Evolutionary conservation across 2,329 filamentous ascomycete genomes (phyloP).

Genomic region (Aspergillus hortae): DNA sequence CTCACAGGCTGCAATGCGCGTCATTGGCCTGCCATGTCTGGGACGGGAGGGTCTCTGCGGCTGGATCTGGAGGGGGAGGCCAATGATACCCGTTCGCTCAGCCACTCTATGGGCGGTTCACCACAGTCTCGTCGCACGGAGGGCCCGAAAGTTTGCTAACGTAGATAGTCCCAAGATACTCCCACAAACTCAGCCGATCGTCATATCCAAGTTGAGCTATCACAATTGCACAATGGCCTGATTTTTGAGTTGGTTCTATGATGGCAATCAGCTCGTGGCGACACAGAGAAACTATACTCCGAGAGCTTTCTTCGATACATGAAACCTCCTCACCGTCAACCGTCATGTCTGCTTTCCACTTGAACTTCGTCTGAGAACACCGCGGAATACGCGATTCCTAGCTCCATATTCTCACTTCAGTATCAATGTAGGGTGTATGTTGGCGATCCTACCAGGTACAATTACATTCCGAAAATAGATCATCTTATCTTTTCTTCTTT

Average conservation of each 20-base stretch:
- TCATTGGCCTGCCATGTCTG: constrained; percentile 9
- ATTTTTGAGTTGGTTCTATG: neutral
- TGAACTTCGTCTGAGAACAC: no score
- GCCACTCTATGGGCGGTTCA: constrained; percentile 1
- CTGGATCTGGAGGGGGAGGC: constrained; percentile 1
- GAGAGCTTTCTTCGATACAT: neutral
- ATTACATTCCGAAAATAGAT: no score
- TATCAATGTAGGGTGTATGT: no score
- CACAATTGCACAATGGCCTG: neutral
- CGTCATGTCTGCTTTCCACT: neutral
- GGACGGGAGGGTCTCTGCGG: constrained; percentile 5
- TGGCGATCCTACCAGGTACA: no score
- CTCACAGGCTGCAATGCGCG: constrained; percentile 7
- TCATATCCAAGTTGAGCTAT: neutral
- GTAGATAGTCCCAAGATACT: neutral
- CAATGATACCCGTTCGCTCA: constrained; percentile 5
- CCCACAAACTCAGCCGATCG: neutral
- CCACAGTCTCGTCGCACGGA: neutral
- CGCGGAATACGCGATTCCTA: no score
- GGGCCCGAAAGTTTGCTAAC: neutral
- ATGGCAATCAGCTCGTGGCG: neutral
- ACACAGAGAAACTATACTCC: neutral
- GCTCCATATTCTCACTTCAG: no score
- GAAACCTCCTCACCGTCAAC: neutral
- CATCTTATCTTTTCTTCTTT: no score